phyloP scores from a whole-genome alignment of 768 basidiomycete genomes.

The Tulasnella sp. region DNA sequence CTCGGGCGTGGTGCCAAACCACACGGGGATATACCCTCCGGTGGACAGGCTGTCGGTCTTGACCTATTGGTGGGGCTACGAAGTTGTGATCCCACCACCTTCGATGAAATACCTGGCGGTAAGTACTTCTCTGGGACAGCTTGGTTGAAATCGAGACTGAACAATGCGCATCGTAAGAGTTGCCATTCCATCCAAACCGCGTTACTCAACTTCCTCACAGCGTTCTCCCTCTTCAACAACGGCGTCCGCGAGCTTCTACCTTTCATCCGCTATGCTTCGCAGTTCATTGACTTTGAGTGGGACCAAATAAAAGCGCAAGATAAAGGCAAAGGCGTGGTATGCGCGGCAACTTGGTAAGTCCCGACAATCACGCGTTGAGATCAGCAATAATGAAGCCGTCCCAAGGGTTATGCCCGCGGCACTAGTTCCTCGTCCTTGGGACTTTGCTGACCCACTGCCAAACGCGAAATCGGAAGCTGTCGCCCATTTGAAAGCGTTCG shows the following conservation, averaged over 20 bases:
- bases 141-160: background rate
- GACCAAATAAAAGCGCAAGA: conserved; percentile 48
- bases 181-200: conserved; percentile 48
- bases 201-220: conserved; percentile 63
- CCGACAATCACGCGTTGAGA: background rate
- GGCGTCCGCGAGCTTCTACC: conserved; percentile 76
- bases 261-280: conserved; percentile 69
- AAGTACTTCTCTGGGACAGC: conserved; percentile 22
- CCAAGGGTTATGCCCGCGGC: conserved; percentile 67
- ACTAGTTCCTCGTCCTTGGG: conserved; percentile 63
- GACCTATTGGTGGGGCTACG: conserved; percentile 89
- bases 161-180: conserved; percentile 29
- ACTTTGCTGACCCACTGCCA: conserved; percentile 42
- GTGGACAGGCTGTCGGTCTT: conserved; percentile 64
- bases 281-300: conserved; percentile 70
- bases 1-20: conserved; percentile 48
- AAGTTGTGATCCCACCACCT: conserved; percentile 61
- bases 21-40: conserved; percentile 55
- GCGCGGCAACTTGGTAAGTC: conserved; percentile 74
- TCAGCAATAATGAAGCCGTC: background rate
- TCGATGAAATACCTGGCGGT: conserved; percentile 49
- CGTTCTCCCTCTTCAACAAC: conserved; percentile 51
- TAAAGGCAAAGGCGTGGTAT: conserved; percentile 65
- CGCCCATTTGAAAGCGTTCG: background rate
- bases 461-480: background rate